A percentile compares a stretch with the other conserved stretches of the same genome.
These are phyloP conservation scores for Fagus crenata DNA, from an alignment of 306 rosid species.

Conservation along the genomic window DNA sequence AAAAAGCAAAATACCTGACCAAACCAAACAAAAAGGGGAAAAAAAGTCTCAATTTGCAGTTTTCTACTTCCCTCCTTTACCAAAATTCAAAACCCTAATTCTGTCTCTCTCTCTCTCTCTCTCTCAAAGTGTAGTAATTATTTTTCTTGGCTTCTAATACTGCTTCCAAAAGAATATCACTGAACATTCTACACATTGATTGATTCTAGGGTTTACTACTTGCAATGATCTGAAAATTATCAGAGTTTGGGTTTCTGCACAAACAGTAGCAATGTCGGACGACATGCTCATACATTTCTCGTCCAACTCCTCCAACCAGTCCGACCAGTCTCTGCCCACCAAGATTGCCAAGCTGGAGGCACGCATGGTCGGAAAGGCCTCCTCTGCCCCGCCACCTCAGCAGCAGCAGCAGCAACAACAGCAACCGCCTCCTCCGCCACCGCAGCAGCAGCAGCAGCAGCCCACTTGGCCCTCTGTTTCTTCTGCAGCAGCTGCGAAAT, in stretches of 20 bases:
- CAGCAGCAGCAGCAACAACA: not conserved
- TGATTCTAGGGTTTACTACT: not conserved
- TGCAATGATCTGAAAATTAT: not conserved
- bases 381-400: conserved; percentile 48
- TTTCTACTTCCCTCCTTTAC: not conserved
- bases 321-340: conserved; percentile 94
- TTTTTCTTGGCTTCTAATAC: not conserved
- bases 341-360: conserved; percentile 98
- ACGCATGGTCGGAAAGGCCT: conserved; percentile 86
- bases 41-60: too few species aligned
- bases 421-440: conserved; percentile 19
- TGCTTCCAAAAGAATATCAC: not conserved
- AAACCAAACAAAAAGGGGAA: too few species aligned
- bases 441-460: conserved; percentile 36
- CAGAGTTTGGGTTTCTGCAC: not conserved
- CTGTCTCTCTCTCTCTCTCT: not conserved
- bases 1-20: too few species aligned
- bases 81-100: conserved; percentile 14
- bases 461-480: conserved; percentile 64
- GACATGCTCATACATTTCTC: conserved; percentile 93
- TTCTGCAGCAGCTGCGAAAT: conserved; percentile 54
- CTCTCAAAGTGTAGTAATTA: not conserved
- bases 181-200: too few species aligned
- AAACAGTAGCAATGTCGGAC: conserved; percentile 68
- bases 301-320: conserved; percentile 95